Evolutionary conservation across 805 yeast genomes (phyloP).

Genomic region (Lipomyces mesembrius): DNA sequence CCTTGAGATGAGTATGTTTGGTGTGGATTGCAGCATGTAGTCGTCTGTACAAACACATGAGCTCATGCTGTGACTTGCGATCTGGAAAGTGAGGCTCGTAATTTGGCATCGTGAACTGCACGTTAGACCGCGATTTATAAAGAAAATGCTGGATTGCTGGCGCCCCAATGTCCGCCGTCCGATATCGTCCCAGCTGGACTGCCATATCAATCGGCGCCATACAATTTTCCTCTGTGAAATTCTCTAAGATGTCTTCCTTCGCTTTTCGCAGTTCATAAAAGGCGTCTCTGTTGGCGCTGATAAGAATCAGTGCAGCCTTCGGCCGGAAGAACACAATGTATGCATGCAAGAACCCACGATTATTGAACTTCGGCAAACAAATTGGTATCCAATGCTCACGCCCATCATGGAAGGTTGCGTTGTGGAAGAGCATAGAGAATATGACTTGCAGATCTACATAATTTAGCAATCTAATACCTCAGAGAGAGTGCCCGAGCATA

Average conservation of each 20-base stretch:
- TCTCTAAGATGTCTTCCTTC: slow-evolving; percentile 56
- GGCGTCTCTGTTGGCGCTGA: slow-evolving; percentile 74
- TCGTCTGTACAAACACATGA: slow-evolving; percentile 43
- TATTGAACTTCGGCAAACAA: slow-evolving; percentile 87
- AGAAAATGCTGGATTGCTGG: slow-evolving; percentile 74
- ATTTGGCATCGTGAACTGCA: slow-evolving; percentile 63
- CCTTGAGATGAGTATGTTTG: slow-evolving; percentile 39
- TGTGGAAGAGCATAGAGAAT: slow-evolving; percentile 68
- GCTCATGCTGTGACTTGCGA: slow-evolving; percentile 39
- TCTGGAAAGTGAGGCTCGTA: slow-evolving; percentile 48
- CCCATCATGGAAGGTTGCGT: slow-evolving; percentile 54
- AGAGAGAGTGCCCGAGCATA: slow-evolving; percentile 5
- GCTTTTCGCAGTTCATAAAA: slow-evolving; percentile 75
- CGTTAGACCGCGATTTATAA: slow-evolving; percentile 68
- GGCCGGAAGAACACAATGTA: slow-evolving; percentile 66
- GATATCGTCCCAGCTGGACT: slow-evolving; percentile 48
- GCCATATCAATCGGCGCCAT: slow-evolving; percentile 49
- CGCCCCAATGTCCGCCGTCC: slow-evolving; percentile 59
- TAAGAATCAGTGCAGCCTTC: slow-evolving; percentile 52
- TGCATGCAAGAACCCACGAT: slow-evolving; percentile 83
- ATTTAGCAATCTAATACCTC: not conserved
- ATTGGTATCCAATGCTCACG: slow-evolving; percentile 91
- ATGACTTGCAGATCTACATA: slow-evolving; percentile 69
- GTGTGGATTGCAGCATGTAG: slow-evolving; percentile 49
- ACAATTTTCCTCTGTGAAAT: slow-evolving; percentile 48